A percentile compares a stretch with the other conserved stretches of the same genome.
These are phyloP conservation scores for Zasmidium citrigriseum DNA, from an alignment of 2,329 filamentous ascomycete species.

Conservation along the genomic window DNA sequence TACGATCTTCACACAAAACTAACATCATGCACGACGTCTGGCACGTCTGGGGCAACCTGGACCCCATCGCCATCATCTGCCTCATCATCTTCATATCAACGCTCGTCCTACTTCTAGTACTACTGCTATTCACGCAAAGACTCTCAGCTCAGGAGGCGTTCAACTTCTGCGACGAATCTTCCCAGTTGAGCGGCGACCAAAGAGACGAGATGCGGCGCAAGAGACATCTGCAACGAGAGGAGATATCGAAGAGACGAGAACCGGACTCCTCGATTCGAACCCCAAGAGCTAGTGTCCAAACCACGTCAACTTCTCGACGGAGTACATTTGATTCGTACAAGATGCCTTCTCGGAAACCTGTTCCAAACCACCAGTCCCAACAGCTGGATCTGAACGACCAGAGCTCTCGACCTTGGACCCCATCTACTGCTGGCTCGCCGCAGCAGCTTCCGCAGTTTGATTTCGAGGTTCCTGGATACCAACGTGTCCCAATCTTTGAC, in stretches of 20 bases:
- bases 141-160: background rate
- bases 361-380: too few relatives aligned
- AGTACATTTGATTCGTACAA: background rate
- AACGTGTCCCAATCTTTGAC: background rate
- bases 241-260: background rate
- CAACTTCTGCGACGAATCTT: background rate
- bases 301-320: background rate
- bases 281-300: background rate
- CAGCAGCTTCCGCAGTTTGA: background rate
- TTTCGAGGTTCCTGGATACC: background rate
- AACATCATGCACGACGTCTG: too few relatives aligned
- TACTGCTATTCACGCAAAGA: background rate
- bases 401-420: too few relatives aligned
- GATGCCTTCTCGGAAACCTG: background rate
- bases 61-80: constrained; percentile 1
- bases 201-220: background rate
- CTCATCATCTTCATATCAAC: background rate
- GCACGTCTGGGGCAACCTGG: background rate
- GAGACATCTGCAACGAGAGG: background rate
- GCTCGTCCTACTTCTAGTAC: background rate
- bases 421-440: too few relatives aligned
- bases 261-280: background rate
- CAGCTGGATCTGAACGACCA: too few relatives aligned
- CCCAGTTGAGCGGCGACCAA: background rate
- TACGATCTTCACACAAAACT: too few relatives aligned